phyloP scores from a whole-genome alignment of 1,139 yeast genomes.

The Kluyveromyces marxianus region DNA sequence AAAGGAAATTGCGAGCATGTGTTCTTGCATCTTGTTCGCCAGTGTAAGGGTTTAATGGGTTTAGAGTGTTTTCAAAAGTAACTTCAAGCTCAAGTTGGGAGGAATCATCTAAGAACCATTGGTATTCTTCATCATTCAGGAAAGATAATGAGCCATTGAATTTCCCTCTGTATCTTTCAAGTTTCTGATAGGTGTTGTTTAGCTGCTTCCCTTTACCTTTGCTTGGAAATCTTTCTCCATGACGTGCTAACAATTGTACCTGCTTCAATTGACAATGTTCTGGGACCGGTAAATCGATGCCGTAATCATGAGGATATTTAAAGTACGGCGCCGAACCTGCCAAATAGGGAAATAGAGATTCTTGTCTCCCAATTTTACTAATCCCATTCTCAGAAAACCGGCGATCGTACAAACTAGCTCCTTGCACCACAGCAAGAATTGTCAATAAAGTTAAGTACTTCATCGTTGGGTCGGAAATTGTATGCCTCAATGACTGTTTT shows the following conservation, averaged over 20 bases:
- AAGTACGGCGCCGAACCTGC: slow-evolving; percentile 43
- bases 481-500: too few relatives aligned
- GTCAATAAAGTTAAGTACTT: too few relatives aligned
- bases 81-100: slow-evolving; percentile 24
- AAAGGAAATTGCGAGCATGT: too few relatives aligned
- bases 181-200: slow-evolving; percentile 17
- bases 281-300: slow-evolving; percentile 40
- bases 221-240: slow-evolving; percentile 67
- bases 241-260: slow-evolving; percentile 58
- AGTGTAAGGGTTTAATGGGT: slow-evolving; percentile 15
- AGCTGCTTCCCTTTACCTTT: slow-evolving; percentile 26
- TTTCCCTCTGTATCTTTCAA: slow-evolving; percentile 20
- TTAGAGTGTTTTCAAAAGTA: slow-evolving; percentile 10
- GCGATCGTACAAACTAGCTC: too few relatives aligned
- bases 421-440: too few relatives aligned
- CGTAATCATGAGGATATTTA: slow-evolving; percentile 34
- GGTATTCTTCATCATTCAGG: slow-evolving; percentile 32
- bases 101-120: slow-evolving; percentile 18
- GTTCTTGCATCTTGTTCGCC: slow-evolving; percentile 6
- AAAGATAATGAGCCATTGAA: slow-evolving; percentile 34
- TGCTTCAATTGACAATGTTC: slow-evolving; percentile 50
- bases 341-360: slow-evolving; percentile 19
- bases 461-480: too few relatives aligned
- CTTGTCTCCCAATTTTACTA: background rate
- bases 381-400: too few relatives aligned